phyloP scores from a whole-genome alignment of 257 asterid species.

The Nyctanthes arbortristis region DNA sequence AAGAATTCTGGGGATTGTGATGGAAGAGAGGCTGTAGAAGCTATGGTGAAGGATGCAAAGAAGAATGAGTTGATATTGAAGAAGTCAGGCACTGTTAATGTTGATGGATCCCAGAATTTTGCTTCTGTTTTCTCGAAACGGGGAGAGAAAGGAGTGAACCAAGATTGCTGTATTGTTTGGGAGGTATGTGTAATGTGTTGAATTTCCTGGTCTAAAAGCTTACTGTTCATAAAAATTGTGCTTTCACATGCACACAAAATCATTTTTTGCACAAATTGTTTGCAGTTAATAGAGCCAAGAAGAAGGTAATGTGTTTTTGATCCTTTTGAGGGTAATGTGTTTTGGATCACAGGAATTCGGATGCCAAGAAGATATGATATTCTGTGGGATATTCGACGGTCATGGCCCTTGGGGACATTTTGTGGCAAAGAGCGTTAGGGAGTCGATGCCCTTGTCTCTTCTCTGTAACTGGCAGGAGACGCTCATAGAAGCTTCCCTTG shows the following conservation, averaged over 20 bases:
- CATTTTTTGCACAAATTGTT: background rate
- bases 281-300: background rate
- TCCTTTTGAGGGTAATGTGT: background rate
- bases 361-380: slow-evolving; percentile 88
- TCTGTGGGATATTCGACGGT: slow-evolving; percentile 96
- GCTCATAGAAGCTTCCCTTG: slow-evolving; percentile 58
- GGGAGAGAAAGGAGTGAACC: slow-evolving; percentile 84
- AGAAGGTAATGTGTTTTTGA: background rate
- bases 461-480: slow-evolving; percentile 79
- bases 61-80: slow-evolving; percentile 74
- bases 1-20: slow-evolving; percentile 31
- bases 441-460: slow-evolving; percentile 69
- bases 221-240: background rate
- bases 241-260: background rate
- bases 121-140: slow-evolving; percentile 79
- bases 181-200: slow-evolving; percentile 50
- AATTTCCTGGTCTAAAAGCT: background rate
- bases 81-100: slow-evolving; percentile 64
- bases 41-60: slow-evolving; percentile 69
- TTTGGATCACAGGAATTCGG: slow-evolving; percentile 66
- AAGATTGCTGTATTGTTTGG: slow-evolving; percentile 91
- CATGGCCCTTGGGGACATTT: slow-evolving; percentile 98
- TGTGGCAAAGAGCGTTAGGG: slow-evolving; percentile 84
- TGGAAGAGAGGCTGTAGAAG: slow-evolving; percentile 65
- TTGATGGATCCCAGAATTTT: slow-evolving; percentile 70